Evolutionary conservation across 75 land plant genomes (phyloP).

Genomic region (Gnetum montanum): DNA sequence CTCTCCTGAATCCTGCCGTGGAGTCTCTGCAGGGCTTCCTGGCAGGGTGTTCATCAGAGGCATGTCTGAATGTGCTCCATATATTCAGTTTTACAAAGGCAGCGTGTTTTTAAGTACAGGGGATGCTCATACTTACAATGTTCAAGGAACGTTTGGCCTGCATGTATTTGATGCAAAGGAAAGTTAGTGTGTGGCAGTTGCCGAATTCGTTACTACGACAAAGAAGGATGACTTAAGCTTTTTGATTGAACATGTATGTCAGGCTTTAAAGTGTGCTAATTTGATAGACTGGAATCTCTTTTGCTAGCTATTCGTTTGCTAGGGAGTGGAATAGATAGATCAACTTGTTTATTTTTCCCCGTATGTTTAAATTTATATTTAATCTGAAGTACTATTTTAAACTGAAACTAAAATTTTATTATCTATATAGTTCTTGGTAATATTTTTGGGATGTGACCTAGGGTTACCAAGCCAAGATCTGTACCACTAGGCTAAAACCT

Average conservation of each 20-base stretch:
- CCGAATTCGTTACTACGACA: slow-evolving; percentile 21
- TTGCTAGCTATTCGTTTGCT: no score
- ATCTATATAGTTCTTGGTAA: no score
- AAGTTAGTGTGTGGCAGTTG: slow-evolving; percentile 32
- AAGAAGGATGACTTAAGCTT: slow-evolving; percentile 23
- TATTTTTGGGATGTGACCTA: no score
- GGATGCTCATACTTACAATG: slow-evolving; percentile 28
- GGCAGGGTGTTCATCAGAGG: slow-evolving; percentile 33
- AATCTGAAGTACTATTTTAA: no score
- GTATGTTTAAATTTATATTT: no score
- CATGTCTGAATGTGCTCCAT: slow-evolving; percentile 37
- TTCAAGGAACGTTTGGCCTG: slow-evolving; percentile 30
- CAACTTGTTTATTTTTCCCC: no score
- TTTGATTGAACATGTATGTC: slow-evolving; percentile 31
- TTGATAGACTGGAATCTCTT: no score
- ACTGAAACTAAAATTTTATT: no score
- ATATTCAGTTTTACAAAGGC: slow-evolving; percentile 31
- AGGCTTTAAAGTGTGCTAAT: slow-evolving; percentile 29
- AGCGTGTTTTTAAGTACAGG: slow-evolving; percentile 24
- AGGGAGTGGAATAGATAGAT: no score
- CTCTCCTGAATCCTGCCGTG: slow-evolving; percentile 10
- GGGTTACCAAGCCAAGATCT: no score
- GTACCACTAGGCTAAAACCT: no score
- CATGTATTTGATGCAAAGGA: slow-evolving; percentile 26
- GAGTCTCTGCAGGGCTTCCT: slow-evolving; percentile 24